Conservation (phyloP, 441 rosid genomes). For the Populus tomentosa region DNA sequence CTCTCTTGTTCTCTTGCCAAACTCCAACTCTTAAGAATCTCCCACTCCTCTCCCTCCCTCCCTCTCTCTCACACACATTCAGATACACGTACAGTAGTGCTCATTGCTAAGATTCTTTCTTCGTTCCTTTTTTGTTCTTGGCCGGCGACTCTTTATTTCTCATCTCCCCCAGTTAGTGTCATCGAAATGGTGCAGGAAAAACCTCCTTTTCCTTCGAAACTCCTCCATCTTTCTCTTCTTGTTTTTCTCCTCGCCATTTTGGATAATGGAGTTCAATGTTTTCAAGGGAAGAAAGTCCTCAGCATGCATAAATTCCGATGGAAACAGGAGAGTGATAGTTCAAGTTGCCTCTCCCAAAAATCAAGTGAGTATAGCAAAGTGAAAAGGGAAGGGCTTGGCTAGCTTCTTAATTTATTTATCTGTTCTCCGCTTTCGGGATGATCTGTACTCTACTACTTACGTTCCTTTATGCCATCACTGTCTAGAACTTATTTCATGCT, state of each 20-base stretch:
- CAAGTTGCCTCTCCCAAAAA: slow-evolving; percentile 50
- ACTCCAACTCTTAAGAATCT: slow-evolving; percentile 64
- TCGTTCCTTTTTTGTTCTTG: neutral
- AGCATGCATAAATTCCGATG: slow-evolving; percentile 35
- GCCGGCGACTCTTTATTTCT: neutral
- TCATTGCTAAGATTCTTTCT: neutral
- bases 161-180: neutral
- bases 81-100: no score
- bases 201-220: slow-evolving; percentile 8
- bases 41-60: slow-evolving; percentile 12
- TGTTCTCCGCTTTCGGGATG: slow-evolving; percentile 25
- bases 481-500: slow-evolving; percentile 17
- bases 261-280: slow-evolving; percentile 28
- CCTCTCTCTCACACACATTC: slow-evolving; percentile 1
- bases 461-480: neutral
- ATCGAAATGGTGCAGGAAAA: slow-evolving; percentile 32
- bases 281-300: slow-evolving; percentile 41
- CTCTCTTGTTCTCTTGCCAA: slow-evolving; percentile 75
- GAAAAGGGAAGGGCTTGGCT: neutral
- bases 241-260: slow-evolving; percentile 17
- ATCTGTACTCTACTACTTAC: slow-evolving; percentile 1
- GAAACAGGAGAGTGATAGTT: slow-evolving; percentile 26
- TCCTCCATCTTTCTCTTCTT: slow-evolving; percentile 16
- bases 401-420: slow-evolving; percentile 12
- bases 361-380: slow-evolving; percentile 43